Base-by-base conservation (phyloP, 2,329 filamentous ascomycete genomes). In the Raffaelea albimanens region DNA sequence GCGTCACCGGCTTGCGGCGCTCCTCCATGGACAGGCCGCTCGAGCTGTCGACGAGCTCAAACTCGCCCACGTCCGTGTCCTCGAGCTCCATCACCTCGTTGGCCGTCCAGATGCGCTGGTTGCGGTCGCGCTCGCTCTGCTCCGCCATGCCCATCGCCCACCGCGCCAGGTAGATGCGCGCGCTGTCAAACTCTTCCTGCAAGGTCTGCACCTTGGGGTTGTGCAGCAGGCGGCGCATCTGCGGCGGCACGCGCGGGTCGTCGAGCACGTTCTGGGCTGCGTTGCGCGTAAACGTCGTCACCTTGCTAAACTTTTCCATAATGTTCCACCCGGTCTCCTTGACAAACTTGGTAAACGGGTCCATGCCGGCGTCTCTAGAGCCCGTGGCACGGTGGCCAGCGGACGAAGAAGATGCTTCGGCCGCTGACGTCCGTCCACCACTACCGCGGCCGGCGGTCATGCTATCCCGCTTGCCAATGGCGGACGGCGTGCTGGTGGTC, bases 141-240 rank as follows among this genome's bases (percentile, higher is more conserved):
- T 98, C 94, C 0, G 93, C 90, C 54, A 98, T 95, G 8, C 89
- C 89, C 93, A 98, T 97, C 2, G 93, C 93, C 93, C 93, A 98
- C 53, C 93, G 77, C 20, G 93, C 93, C 36, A 98, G 74, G 61
- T 98, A 98, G 50, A 98, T 75, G 54, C 93, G 79, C 4, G 94
- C 93, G 58, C 89, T 95, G 69, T 98, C 94, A 57, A 96, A 98
- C 61, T 98, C 94, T 51, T 97, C 90, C 61, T 96, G 90, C 20
- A 98, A 65, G 0, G 87, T 96, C 68, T 96, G 90, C 0, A 98
- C 89, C 59, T 98, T 90, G 0, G 90, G 90, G 55, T 94, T 96
- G 60, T 81, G 83, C 63, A 98, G 79, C 56, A 98, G 64, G 44
- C 87, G 78, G 58, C 84, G 78, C 29, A 98, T 79, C 63, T 96